phyloP scores from a whole-genome alignment of 768 basidiomycete species.

The Sporobolomyces phaffii region DNA sequence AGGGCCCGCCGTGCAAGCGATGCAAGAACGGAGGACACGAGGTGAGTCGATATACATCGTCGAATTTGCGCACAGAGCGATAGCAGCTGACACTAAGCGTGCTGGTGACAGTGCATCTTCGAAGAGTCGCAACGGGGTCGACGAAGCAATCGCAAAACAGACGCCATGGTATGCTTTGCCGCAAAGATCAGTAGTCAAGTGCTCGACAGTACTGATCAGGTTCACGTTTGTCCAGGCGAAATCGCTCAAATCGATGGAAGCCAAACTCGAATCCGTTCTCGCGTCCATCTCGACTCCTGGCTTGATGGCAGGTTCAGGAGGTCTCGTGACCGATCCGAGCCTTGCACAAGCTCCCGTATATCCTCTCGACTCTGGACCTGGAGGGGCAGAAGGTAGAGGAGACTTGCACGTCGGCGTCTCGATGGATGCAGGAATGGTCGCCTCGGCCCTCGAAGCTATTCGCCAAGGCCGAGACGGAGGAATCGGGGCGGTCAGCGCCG shows the following conservation, averaged over 20 bases:
- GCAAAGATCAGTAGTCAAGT: no score
- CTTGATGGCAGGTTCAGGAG: constrained; percentile 31
- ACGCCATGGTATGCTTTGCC: constrained; percentile 38
- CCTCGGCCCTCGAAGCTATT: constrained; percentile 20
- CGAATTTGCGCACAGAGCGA: no score
- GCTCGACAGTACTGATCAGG: no score
- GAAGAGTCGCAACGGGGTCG: constrained; percentile 92
- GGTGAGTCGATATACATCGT: no score
- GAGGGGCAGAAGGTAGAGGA: constrained; percentile 25
- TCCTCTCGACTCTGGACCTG: constrained; percentile 26
- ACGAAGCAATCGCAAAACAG: constrained; percentile 40
- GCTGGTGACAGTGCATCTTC: constrained; percentile 77
- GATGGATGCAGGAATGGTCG: constrained; percentile 22
- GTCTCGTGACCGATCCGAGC: constrained; percentile 24
- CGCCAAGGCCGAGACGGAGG: constrained; percentile 7
- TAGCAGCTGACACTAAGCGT: no score
- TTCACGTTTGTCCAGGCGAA: constrained; percentile 30
- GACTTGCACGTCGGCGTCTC: constrained; percentile 23
- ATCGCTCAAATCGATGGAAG: constrained; percentile 83
- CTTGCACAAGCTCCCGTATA: not conserved
- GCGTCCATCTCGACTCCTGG: constrained; percentile 56
- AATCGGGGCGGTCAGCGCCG: not conserved
- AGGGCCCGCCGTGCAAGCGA: constrained; percentile 85
- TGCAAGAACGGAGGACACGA: constrained; percentile 59
- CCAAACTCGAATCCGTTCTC: constrained; percentile 83